Percentiles rank a stretch among this genome's conserved stretches.
Conservation (phyloP, 2,329 filamentous ascomycete genomes). For the Penicillium sp. region DNA sequence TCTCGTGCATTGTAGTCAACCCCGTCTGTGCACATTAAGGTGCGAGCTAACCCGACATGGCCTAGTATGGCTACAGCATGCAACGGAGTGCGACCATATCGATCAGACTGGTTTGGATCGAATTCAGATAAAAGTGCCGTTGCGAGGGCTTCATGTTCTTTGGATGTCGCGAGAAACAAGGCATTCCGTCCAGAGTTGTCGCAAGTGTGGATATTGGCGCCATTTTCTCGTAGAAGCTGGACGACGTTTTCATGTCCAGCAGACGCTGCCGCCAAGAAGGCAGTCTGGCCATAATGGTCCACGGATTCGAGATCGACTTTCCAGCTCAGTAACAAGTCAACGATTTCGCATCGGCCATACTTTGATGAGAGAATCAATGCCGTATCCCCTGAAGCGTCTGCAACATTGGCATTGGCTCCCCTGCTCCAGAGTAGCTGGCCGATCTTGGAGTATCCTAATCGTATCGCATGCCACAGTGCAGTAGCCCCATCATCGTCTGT, state of each 20-base stretch:
- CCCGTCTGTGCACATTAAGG: neutral
- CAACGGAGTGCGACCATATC: neutral
- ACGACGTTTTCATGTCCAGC: neutral
- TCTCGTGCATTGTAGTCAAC: neutral
- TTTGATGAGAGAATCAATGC: neutral
- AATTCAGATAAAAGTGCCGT: neutral
- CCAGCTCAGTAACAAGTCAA: neutral
- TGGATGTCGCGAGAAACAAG: neutral
- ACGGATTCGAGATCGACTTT: neutral
- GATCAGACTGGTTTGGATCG: neutral
- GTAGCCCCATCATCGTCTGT: neutral
- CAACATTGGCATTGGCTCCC: neutral
- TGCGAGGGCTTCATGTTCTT: neutral
- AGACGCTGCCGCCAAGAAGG: neutral
- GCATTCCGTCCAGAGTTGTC: neutral
- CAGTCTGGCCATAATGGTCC: neutral
- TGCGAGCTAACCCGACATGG: neutral
- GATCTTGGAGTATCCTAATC: neutral
- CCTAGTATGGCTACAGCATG: neutral
- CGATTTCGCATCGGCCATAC: too few relatives aligned
- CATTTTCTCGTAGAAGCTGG: neutral
- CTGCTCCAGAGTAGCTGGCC: neutral
- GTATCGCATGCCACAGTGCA: neutral
- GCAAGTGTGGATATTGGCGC: neutral
- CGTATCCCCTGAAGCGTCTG: neutral